Percentiles rank a stretch among this genome's conserved stretches.
Conservation (phyloP, 805 yeast genomes). For the Peterozyma xylosa region DNA sequence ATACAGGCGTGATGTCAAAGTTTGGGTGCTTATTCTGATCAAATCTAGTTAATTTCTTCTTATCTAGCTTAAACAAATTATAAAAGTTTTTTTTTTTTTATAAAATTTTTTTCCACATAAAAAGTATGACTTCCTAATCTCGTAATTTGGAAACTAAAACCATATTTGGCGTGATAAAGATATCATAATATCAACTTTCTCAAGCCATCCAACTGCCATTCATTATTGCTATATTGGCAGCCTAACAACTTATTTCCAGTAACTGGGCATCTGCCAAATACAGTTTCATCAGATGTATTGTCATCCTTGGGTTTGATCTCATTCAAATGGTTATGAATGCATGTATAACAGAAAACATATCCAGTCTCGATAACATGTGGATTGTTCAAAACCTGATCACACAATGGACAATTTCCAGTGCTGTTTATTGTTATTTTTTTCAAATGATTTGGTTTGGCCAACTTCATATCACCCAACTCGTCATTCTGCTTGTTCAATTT, state of each 20-base stretch:
- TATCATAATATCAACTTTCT: constrained; percentile 59
- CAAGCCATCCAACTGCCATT: constrained; percentile 71
- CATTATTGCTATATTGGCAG: constrained; percentile 55
- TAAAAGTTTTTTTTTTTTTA: constrained; percentile 1
- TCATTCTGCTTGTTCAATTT: constrained; percentile 23
- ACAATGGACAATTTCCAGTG: constrained; percentile 52
- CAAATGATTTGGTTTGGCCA: constrained; percentile 17
- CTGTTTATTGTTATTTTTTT: constrained; percentile 14
- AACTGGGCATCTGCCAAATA: constrained; percentile 77
- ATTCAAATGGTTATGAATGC: constrained; percentile 62
- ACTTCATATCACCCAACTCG: constrained; percentile 6
- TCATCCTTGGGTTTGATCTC: constrained; percentile 28
- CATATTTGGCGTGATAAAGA: too few relatives aligned
- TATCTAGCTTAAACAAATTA: neutral
- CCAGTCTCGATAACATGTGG: constrained; percentile 93
- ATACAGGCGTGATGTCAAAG: too few relatives aligned
- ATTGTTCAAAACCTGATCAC: constrained; percentile 55
- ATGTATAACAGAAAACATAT: constrained; percentile 79
- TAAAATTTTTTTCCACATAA: neutral
- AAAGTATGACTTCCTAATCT: too few relatives aligned
- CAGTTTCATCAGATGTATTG: constrained; percentile 14
- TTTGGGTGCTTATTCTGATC: neutral
- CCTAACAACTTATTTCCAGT: constrained; percentile 68
- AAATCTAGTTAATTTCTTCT: neutral
- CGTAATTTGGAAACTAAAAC: too few relatives aligned